Conservation (phyloP, 1,284 basidiomycete genomes). For the Hymenochaete sp. region DNA sequence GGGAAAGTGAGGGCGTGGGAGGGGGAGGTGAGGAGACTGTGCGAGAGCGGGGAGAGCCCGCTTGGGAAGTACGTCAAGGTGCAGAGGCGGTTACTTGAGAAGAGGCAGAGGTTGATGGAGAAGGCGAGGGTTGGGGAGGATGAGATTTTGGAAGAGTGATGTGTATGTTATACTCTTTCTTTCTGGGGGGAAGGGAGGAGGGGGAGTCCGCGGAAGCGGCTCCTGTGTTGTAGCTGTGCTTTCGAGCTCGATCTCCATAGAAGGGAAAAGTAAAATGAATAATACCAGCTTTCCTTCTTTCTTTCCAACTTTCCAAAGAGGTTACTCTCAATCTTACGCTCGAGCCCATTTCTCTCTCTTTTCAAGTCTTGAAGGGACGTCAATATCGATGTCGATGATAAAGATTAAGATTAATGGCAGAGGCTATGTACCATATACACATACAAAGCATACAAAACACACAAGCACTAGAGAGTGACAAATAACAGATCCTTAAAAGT, state of each 20-base stretch:
- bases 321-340: too few species aligned
- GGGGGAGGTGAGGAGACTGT: conserved; percentile 36
- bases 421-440: too few species aligned
- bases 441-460: too few species aligned
- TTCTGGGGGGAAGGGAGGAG: not conserved
- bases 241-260: too few species aligned
- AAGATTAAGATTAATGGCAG: too few species aligned
- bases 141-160: conserved; percentile 48
- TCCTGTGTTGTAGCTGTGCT: too few species aligned
- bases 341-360: too few species aligned
- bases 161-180: conserved; percentile 2
- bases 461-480: too few species aligned
- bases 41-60: conserved; percentile 55
- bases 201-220: not conserved
- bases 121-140: conserved; percentile 67
- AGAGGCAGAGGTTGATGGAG: conserved; percentile 64
- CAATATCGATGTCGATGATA: too few species aligned
- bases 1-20: conserved; percentile 71
- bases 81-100: conserved; percentile 73
- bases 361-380: too few species aligned
- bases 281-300: conserved; percentile 4
- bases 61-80: conserved; percentile 75
- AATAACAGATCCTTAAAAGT: not conserved
- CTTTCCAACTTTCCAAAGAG: too few species aligned
- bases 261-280: conserved; percentile 1